Conservation (phyloP, 2,329 filamentous ascomycete species). For the Neurospora sp. region DNA sequence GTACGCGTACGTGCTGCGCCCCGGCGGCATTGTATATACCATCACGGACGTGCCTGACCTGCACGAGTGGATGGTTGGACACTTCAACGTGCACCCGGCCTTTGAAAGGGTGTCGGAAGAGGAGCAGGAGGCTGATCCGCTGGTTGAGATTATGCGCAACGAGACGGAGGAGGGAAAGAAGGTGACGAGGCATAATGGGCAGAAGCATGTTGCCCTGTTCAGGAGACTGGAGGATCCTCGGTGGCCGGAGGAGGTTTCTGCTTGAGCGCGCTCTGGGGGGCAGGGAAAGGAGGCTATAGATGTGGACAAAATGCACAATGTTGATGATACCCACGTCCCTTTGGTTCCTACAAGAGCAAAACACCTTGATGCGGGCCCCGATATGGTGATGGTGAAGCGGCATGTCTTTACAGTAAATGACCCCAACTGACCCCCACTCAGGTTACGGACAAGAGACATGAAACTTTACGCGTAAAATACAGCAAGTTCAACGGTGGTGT, state of each 20-base stretch:
- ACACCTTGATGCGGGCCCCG: not conserved
- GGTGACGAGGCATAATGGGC: constrained; percentile 79
- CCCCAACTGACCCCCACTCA: not conserved
- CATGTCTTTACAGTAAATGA: not conserved
- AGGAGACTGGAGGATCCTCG: constrained; percentile 65
- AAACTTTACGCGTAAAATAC: not conserved
- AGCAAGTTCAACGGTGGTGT: not conserved
- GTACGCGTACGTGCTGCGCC: constrained; percentile 78
- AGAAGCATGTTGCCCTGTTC: constrained; percentile 87
- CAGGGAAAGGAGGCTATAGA: not conserved
- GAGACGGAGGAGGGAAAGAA: constrained; percentile 98
- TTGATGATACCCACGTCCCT: not conserved
- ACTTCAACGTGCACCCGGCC: constrained; percentile 67
- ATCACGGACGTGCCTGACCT: constrained; percentile 96
- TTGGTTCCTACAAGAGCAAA: not conserved
- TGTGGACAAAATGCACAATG: not conserved
- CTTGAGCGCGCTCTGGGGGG: not conserved
- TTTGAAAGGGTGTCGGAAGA: constrained; percentile 67
- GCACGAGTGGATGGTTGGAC: constrained; percentile 85
- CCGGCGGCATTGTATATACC: constrained; percentile 84
- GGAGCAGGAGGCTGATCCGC: constrained; percentile 59
- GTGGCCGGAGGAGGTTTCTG: constrained; percentile 4
- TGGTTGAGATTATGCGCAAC: constrained; percentile 62
- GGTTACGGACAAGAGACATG: not conserved
- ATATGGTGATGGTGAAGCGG: not conserved